Evolutionary conservation across 495 filamentous ascomycete genomes (phyloP).

Genomic region (Penicillium egyptiacum): DNA sequence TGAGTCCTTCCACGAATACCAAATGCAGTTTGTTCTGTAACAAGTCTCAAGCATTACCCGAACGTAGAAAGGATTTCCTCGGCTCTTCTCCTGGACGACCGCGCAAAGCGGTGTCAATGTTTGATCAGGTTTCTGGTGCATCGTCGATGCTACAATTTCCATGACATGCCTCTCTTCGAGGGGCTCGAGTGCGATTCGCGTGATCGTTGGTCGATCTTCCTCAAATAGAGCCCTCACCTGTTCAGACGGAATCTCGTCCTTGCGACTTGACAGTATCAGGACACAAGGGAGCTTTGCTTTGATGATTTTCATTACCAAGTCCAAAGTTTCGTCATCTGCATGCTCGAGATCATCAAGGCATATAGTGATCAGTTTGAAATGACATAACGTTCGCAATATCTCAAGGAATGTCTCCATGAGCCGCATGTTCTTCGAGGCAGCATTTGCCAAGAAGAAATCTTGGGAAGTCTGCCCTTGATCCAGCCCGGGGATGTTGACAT

Average conservation of each 20-base stretch:
- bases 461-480: slow-evolving; percentile 55
- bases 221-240: slow-evolving; percentile 45
- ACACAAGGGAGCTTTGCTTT: slow-evolving; percentile 71
- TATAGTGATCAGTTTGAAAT: slow-evolving; percentile 77
- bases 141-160: slow-evolving; percentile 72
- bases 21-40: slow-evolving; percentile 80
- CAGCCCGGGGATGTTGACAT: slow-evolving; percentile 35
- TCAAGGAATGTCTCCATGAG: slow-evolving; percentile 83
- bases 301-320: slow-evolving; percentile 74
- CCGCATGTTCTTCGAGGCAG: slow-evolving; percentile 70
- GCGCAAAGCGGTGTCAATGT: slow-evolving; percentile 52
- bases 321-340: slow-evolving; percentile 80
- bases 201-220: slow-evolving; percentile 49
- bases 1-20: slow-evolving; percentile 79
- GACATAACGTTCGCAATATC: slow-evolving; percentile 73
- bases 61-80: slow-evolving; percentile 84
- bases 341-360: slow-evolving; percentile 85
- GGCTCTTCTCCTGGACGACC: slow-evolving; percentile 77
- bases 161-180: slow-evolving; percentile 73
- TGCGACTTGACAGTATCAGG: slow-evolving; percentile 60
- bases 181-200: slow-evolving; percentile 63
- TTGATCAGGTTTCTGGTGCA: slow-evolving; percentile 50
- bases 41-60: slow-evolving; percentile 87
- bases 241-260: slow-evolving; percentile 41
- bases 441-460: slow-evolving; percentile 69